phyloP scores from a whole-genome alignment of 169 alveolate genomes.

The Condylostoma magnum region DNA sequence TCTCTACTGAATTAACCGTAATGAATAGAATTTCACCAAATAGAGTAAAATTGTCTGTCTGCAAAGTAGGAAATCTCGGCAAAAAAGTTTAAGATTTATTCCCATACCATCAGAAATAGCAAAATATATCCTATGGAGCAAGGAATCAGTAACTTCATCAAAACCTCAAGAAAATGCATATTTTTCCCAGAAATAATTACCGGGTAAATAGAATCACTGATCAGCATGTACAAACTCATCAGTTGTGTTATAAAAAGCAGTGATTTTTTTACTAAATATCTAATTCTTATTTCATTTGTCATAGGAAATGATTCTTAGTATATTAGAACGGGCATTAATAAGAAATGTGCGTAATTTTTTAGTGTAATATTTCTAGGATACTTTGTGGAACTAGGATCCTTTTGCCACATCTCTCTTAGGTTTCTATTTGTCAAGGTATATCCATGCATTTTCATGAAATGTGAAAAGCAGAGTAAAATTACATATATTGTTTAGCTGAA shows the following conservation, averaged over 20 bases:
- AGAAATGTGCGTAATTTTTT: constrained; percentile 5
- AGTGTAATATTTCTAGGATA: constrained; percentile 8
- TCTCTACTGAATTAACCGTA: constrained; percentile 76
- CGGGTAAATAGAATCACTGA: constrained; percentile 34
- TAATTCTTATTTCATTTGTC: constrained; percentile 23
- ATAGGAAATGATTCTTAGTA: constrained; percentile 33
- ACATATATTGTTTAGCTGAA: constrained; percentile 19
- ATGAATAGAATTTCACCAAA: constrained; percentile 79
- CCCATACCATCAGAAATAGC: constrained; percentile 63
- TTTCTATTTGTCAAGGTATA: constrained; percentile 33
- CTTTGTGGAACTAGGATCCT: background rate
- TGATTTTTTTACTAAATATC: constrained; percentile 27
- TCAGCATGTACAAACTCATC: constrained; percentile 8
- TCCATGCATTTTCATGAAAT: constrained; percentile 46
- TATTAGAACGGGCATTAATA: constrained; percentile 38
- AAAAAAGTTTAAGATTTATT: constrained; percentile 62
- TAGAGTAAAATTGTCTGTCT: constrained; percentile 73
- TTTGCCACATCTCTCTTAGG: background rate
- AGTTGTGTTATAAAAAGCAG: background rate
- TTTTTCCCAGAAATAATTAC: too few species aligned
- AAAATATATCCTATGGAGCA: constrained; percentile 30
- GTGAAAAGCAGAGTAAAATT: constrained; percentile 17
- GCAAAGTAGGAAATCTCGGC: constrained; percentile 79
- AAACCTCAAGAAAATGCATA: background rate
- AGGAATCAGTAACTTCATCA: constrained; percentile 37